Conservation (phyloP, 1,284 basidiomycete species). For the Vanrija sp. region DNA sequence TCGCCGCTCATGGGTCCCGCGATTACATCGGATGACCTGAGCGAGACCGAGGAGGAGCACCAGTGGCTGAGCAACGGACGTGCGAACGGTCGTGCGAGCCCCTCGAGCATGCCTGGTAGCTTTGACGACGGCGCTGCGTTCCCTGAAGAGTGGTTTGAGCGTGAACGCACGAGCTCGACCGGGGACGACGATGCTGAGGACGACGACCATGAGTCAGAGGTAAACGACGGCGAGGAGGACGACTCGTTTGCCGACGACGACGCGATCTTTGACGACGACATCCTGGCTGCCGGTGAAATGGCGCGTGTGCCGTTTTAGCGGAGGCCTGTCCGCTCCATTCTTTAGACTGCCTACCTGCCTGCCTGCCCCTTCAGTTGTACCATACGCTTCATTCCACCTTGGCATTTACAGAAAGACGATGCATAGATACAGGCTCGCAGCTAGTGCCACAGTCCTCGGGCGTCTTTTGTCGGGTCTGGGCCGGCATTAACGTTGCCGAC, state of each 20-base stretch:
- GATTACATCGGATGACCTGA: constrained; percentile 36
- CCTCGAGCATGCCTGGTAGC: constrained; percentile 76
- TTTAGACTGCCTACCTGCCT: too few species aligned
- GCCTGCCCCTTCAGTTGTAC: background rate
- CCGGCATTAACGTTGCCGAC: constrained; percentile 34
- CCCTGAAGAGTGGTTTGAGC: constrained; percentile 23
- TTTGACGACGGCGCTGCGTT: constrained; percentile 48
- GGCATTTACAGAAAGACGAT: too few species aligned
- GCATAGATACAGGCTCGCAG: too few species aligned
- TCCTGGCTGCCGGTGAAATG: constrained; percentile 78
- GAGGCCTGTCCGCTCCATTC: background rate
- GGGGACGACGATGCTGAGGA: background rate
- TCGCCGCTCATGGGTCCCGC: constrained; percentile 45
- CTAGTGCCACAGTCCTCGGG: too few species aligned
- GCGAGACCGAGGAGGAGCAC: constrained; percentile 29
- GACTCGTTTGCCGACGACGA: constrained; percentile 29
- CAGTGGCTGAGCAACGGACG: constrained; percentile 57
- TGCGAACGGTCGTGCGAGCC: constrained; percentile 34
- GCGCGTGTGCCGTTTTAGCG: constrained; percentile 66
- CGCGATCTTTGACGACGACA: constrained; percentile 66
- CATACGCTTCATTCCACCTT: background rate
- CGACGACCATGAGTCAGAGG: constrained; percentile 25
- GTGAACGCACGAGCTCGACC: constrained; percentile 4
- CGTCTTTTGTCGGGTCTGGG: constrained; percentile 19
- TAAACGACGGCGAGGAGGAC: constrained; percentile 3